Percentiles rank a stretch among this genome's conserved stretches.
These are phyloP conservation scores for Apostasia ramifera DNA, from an alignment of 106 monocot species.

Conservation along the genomic window DNA sequence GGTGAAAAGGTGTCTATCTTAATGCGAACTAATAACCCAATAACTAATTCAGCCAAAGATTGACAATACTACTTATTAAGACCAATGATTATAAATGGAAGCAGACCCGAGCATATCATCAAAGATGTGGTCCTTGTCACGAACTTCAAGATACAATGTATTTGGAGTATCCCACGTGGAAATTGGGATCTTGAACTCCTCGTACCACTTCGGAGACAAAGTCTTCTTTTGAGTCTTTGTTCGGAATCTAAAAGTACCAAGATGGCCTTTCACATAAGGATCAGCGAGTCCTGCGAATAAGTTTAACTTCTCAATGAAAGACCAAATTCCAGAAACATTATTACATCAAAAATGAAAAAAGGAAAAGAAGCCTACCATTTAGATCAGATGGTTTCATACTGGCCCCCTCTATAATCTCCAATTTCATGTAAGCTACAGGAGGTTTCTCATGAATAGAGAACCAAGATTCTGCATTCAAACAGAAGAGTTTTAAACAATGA, in stretches of 20 bases:
- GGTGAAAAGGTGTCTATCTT: no score
- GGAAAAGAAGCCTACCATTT: conserved; percentile 15
- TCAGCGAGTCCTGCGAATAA: conserved; percentile 63
- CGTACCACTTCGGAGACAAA: conserved; percentile 73
- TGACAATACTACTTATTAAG: background rate
- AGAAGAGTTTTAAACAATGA: background rate
- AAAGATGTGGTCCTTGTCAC: conserved; percentile 86
- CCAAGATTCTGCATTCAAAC: conserved; percentile 43
- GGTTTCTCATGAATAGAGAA: conserved; percentile 70
- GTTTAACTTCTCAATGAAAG: no score
- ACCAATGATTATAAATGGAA: background rate
- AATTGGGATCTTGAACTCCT: conserved; percentile 83
- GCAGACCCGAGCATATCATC: conserved; percentile 80
- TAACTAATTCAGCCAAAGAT: no score
- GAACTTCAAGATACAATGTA: conserved; percentile 55
- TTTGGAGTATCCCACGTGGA: conserved; percentile 77
- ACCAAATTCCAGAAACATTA: background rate
- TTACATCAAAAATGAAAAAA: background rate
- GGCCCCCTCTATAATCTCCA: conserved; percentile 80
- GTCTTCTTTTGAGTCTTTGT: conserved; percentile 83
- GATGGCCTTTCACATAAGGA: conserved; percentile 83
- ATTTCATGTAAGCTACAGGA: conserved; percentile 53
- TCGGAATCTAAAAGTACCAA: conserved; percentile 61
- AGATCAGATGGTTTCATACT: conserved; percentile 83
- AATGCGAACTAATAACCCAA: no score